These are phyloP conservation scores for Marsdenia floribunda DNA, from an alignment of 257 asterid species.

Conservation along the genomic window DNA sequence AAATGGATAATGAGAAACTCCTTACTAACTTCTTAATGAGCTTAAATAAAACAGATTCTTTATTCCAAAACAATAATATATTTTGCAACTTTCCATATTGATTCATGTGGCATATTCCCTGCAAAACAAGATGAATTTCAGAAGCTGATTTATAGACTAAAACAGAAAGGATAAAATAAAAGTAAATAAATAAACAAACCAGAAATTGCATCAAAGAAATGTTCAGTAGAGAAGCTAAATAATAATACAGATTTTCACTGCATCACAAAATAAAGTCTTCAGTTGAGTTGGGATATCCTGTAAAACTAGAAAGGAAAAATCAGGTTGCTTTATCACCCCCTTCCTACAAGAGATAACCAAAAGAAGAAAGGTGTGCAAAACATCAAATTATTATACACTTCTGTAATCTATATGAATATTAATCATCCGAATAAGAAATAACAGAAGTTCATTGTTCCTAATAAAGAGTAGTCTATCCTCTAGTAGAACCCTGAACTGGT, in stretches of 20 bases:
- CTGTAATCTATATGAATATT: not conserved
- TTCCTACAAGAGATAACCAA: not conserved
- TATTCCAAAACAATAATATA: constrained; percentile 27
- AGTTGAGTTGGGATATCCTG: constrained; percentile 10
- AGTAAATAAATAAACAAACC: not conserved
- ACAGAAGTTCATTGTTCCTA: constrained; percentile 14
- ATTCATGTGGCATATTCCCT: constrained; percentile 46
- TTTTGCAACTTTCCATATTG: constrained; percentile 37
- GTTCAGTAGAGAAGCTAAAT: not conserved
- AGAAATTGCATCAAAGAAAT: not conserved
- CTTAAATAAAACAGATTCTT: constrained; percentile 11
- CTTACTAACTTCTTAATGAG: constrained; percentile 11
- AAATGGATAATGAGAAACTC: constrained; percentile 14
- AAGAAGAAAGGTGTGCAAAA: not conserved
- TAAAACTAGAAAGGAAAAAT: constrained; percentile 13
- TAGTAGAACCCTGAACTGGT: constrained; percentile 17
- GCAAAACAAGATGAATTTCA: constrained; percentile 46
- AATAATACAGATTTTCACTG: constrained; percentile 3
- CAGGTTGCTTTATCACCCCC: constrained; percentile 16
- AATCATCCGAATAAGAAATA: not conserved
- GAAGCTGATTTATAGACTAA: constrained; percentile 20
- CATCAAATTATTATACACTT: not conserved
- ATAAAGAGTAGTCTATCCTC: constrained; percentile 8
- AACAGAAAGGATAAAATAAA: constrained; percentile 17
- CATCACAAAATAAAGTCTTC: constrained; percentile 18